Percentiles rank a stretch among this genome's conserved stretches.
Conservation (phyloP, 768 basidiomycete genomes). For the Lentinula guzmanii region DNA sequence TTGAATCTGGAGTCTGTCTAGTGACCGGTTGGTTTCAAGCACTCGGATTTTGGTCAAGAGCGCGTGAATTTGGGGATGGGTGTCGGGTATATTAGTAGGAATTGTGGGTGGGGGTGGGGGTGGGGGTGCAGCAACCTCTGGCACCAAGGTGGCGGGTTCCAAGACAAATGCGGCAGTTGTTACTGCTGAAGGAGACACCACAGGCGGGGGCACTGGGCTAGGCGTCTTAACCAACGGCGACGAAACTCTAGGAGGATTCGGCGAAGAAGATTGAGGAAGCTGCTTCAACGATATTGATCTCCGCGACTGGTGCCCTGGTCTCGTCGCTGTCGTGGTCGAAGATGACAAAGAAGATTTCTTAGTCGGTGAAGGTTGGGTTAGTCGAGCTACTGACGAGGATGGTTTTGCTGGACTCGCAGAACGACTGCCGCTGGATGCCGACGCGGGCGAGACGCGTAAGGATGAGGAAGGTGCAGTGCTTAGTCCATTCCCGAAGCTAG, state of each 20-base stretch:
- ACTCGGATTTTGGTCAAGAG: conserved; percentile 78
- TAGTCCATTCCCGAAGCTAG: conserved; percentile 33
- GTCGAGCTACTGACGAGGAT: conserved; percentile 22
- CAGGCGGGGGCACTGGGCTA: background rate
- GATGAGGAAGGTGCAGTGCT: conserved; percentile 24
- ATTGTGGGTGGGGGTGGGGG: conserved; percentile 9
- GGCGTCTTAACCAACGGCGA: conserved; percentile 25
- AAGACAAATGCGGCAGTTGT: conserved; percentile 11
- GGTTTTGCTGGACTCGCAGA: conserved; percentile 61
- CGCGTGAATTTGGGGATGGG: conserved; percentile 63
- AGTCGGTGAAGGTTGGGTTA: conserved; percentile 43
- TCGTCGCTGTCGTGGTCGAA: background rate
- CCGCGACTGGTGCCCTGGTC: conserved; percentile 30
- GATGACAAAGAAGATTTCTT: conserved; percentile 39
- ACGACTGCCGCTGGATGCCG: conserved; percentile 47
- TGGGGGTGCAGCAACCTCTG: background rate
- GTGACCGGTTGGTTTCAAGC: conserved; percentile 79
- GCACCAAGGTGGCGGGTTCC: background rate
- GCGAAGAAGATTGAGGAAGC: conserved; percentile 9
- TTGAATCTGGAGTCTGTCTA: conserved; percentile 79
- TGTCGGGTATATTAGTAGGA: conserved; percentile 26
- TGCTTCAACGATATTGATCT: conserved; percentile 41
- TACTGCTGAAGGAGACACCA: conserved; percentile 8
- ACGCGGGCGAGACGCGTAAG: conserved; percentile 32
- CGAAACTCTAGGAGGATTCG: conserved; percentile 15